Evolutionary conservation across 352 stramenopile genomes (phyloP), one percentile per base, ranked within the genome.

Genomic region (Aphanomyces invadans): DNA sequence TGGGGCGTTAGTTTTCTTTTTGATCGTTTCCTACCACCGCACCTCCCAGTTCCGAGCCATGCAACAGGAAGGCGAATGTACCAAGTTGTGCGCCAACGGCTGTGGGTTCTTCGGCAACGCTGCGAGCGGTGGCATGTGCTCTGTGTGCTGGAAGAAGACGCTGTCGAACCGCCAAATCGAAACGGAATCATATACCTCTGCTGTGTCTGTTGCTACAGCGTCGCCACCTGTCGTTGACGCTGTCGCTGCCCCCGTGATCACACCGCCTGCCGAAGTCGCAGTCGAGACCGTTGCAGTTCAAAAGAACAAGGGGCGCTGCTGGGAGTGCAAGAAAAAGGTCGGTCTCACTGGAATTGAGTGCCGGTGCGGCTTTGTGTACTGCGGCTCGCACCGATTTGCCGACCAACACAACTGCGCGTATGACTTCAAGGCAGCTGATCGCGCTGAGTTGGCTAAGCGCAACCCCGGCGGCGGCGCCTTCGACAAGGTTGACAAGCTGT

Each of bases 291-390:
- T 28, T 7, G 60, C 42, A 21, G 75, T 91, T 49, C 89, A 97
- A 77, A 96, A 90, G 74, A 96, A 95, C 75, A 87, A 89, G 65
- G 92, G 91, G 69, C 81, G 86, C 28, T 97, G 89, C 79, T 95
- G 86, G 78, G 80, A 90, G 63, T 97, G 89, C 79, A 92, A 89
- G 75, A 95, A 95, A 75, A 96, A 96, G 73, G 82, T 95, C 21
- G 87, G 89, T 0, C 76, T 95, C 4, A 95, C 86, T 23, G 89
- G 86, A 21, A 90, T 96, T 62, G 84, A 93, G 70, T 97, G 89
- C 72, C 82, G 84, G 49, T 97, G 89, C 64, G 86, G 86, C 62
- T 95, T 84, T 64, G 78, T 95, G 25, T 96, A 90, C 69, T 97
- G 89, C 74, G 87, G 74, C 66, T 74, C 66, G 44, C 89, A 97